These are phyloP conservation scores for Albatrellus ellisii DNA, from an alignment of 768 basidiomycete genomes.

Conservation along the genomic window DNA sequence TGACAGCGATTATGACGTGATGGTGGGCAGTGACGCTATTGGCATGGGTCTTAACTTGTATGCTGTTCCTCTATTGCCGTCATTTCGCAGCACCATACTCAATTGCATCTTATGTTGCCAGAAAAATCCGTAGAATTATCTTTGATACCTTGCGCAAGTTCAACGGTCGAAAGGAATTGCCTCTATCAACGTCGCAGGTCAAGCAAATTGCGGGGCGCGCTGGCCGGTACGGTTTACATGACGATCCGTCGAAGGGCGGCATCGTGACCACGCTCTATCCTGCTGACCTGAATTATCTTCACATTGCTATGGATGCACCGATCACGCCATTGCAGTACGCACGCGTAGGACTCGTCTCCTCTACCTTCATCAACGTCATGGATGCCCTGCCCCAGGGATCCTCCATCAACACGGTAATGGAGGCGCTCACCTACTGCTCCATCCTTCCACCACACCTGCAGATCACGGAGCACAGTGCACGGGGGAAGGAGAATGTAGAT, in stretches of 20 bases:
- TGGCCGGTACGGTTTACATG: slow-evolving; percentile 71
- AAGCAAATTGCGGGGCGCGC: slow-evolving; percentile 95
- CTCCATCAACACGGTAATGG: slow-evolving; percentile 28
- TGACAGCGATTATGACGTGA: slow-evolving; percentile 70
- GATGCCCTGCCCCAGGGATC: slow-evolving; percentile 31
- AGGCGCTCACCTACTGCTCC: slow-evolving; percentile 37
- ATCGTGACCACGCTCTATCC: slow-evolving; percentile 58
- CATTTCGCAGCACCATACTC: not conserved
- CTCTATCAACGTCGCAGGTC: slow-evolving; percentile 59
- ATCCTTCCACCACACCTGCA: slow-evolving; percentile 31
- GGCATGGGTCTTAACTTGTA: slow-evolving; percentile 98
- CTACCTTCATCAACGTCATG: slow-evolving; percentile 18
- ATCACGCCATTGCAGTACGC: slow-evolving; percentile 40
- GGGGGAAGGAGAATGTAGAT: slow-evolving; percentile 20
- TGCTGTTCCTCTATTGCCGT: slow-evolving; percentile 17
- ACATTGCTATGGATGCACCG: slow-evolving; percentile 37
- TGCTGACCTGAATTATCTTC: slow-evolving; percentile 49
- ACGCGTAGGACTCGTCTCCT: slow-evolving; percentile 24
- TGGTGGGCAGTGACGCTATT: slow-evolving; percentile 90
- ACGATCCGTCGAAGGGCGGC: slow-evolving; percentile 35
- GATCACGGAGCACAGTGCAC: slow-evolving; percentile 18
- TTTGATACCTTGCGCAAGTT: slow-evolving; percentile 57
- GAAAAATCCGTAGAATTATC: slow-evolving; percentile 84
- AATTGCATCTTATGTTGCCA: slow-evolving; percentile 20
- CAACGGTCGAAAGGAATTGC: slow-evolving; percentile 29